Evolutionary conservation across 2,329 filamentous ascomycete genomes (phyloP).

Genomic region (Hymenoscyphus salicellus): DNA sequence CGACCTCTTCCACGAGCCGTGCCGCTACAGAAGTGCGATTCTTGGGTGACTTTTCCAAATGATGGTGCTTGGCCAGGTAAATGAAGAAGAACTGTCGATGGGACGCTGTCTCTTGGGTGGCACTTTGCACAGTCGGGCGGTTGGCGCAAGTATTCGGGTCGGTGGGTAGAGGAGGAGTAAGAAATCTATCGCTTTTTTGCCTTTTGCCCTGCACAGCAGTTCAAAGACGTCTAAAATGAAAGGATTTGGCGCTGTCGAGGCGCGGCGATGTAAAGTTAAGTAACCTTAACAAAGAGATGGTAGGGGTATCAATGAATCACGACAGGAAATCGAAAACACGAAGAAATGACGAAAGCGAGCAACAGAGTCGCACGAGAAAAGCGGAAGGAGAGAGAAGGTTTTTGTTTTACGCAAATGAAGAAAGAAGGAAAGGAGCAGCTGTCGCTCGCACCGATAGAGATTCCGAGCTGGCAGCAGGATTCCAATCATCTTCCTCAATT

Average conservation of each 20-base stretch:
- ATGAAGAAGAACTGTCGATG: neutral
- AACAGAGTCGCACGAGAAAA: neutral
- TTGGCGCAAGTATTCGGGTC: neutral
- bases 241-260: neutral
- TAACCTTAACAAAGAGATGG: neutral
- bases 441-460: neutral
- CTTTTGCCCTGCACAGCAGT: neutral
- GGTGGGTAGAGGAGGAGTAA: neutral
- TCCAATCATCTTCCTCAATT: constrained; percentile 9
- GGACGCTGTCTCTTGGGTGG: neutral
- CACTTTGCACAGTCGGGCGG: neutral
- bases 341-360: neutral
- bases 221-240: neutral
- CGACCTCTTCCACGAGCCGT: neutral
- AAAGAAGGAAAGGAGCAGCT: neutral
- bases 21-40: neutral
- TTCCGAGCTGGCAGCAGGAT: neutral
- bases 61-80: neutral
- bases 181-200: neutral
- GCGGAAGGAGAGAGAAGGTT: neutral
- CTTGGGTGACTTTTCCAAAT: neutral
- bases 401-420: neutral
- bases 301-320: neutral
- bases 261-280: neutral
- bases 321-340: neutral